These are phyloP conservation scores for Cryptosporidium baileyi DNA, from an alignment of 169 alveolate genomes.

Conservation along the genomic window DNA sequence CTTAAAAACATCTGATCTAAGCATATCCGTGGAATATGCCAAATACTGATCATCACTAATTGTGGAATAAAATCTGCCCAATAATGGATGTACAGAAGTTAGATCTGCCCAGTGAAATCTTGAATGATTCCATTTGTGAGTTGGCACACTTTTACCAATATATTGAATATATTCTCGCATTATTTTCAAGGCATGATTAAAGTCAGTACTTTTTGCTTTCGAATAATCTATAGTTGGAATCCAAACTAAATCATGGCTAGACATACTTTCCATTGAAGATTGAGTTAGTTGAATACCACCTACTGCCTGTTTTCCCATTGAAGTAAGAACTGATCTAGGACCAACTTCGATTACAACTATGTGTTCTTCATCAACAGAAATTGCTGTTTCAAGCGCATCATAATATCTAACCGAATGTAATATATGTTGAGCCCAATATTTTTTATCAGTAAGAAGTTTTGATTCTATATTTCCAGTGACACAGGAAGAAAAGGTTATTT, in stretches of 20 bases:
- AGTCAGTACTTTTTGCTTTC: not conserved
- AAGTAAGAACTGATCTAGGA: not conserved
- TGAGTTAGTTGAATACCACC: not conserved
- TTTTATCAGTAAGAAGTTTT: not conserved
- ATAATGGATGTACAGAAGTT: not conserved
- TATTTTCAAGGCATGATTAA: too few species aligned
- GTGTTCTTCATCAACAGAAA: not conserved
- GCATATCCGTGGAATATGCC: conserved; percentile 74
- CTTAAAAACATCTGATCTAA: conserved; percentile 76
- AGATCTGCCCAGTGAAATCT: not conserved
- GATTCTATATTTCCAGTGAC: conserved; percentile 68
- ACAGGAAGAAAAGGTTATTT: conserved; percentile 6
- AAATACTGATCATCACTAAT: too few species aligned
- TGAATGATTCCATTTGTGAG: conserved; percentile 44
- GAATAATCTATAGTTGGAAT: not conserved
- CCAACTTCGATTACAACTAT: not conserved
- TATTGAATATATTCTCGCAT: not conserved
- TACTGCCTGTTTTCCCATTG: not conserved
- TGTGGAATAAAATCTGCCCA: not conserved
- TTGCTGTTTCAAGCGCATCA: conserved; percentile 69
- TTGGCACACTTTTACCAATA: not conserved
- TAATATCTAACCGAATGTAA: conserved; percentile 55
- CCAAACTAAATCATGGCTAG: not conserved
- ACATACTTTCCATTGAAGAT: not conserved
- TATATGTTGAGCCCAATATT: conserved; percentile 75